Evolutionary conservation across 140 eudicot species (phyloP).

Genomic region (Flaveria floridana): DNA sequence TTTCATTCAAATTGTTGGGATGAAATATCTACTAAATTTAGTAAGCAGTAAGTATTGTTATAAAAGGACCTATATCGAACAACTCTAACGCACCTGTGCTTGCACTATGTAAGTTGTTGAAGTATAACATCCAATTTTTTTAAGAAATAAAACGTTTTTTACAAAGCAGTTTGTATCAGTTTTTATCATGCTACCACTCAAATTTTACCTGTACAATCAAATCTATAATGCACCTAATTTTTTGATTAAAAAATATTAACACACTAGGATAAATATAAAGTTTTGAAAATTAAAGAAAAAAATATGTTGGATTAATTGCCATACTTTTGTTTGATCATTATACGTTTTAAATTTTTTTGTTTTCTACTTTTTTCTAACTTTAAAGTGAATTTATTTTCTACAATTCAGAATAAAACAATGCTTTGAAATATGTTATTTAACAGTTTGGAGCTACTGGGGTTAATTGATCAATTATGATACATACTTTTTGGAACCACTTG

Average conservation of each 20-base stretch:
- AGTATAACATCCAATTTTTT: not conserved
- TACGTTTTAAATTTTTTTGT: not conserved
- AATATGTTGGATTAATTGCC: not conserved
- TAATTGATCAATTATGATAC: not conserved
- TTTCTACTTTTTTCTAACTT: not conserved
- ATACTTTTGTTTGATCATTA: not conserved
- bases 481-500: not conserved
- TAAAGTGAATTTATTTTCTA: not conserved
- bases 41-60: not conserved
- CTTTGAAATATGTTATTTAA: not conserved
- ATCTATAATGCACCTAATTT: not conserved
- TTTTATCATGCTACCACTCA: conserved; percentile 12
- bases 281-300: not conserved
- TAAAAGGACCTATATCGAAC: not conserved
- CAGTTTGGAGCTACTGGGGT: conserved; percentile 2
- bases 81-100: conserved; percentile 5
- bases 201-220: not conserved
- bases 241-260: not conserved
- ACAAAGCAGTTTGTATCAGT: not conserved
- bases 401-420: not conserved
- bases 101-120: not conserved
- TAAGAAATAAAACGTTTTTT: not conserved
- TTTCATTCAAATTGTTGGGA: not conserved
- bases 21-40: not conserved
- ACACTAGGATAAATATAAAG: not conserved